Percentiles rank a stretch among this genome's conserved stretches.
phyloP scores from a whole-genome alignment of 2,329 filamentous ascomycete genomes.

The Coniochaeta sp. region DNA sequence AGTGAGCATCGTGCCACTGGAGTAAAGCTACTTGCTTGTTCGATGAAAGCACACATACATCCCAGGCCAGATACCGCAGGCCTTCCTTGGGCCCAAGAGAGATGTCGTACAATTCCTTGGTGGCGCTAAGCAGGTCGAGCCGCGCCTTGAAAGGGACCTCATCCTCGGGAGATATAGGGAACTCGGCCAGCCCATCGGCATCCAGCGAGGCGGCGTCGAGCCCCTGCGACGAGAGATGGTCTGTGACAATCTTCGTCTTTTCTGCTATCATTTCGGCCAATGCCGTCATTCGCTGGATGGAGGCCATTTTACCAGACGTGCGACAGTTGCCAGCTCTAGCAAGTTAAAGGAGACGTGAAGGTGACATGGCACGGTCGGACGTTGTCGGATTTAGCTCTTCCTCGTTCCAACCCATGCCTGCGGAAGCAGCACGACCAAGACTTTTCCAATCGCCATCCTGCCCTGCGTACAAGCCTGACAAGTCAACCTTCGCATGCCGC shows the following conservation, averaged over 20 bases:
- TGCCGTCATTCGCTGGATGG: conserved; percentile 8
- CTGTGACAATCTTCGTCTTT: conserved; percentile 12
- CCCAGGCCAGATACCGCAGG: conserved; percentile 18
- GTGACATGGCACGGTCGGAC: not conserved
- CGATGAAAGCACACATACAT: conserved; percentile 13
- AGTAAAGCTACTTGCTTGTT: not conserved
- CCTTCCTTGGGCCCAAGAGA: conserved; percentile 17
- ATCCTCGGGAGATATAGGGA: conserved; percentile 10
- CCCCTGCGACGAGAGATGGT: conserved; percentile 10
- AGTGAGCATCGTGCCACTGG: not conserved
- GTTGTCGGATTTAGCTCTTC: not conserved
- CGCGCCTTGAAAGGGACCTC: conserved; percentile 8
- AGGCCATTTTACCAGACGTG: conserved; percentile 4
- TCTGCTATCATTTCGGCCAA: conserved; percentile 9
- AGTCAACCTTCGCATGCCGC: not conserved
- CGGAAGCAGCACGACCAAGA: not conserved
- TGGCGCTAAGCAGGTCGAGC: conserved; percentile 13
- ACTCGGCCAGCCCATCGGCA: conserved; percentile 9
- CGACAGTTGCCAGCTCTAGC: not conserved
- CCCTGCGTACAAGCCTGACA: not conserved
- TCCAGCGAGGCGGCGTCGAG: conserved; percentile 12
- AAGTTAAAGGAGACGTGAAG: not conserved
- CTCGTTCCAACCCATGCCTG: not conserved
- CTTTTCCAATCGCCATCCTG: not conserved
- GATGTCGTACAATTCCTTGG: conserved; percentile 19